Percentiles rank a stretch among this genome's conserved stretches.
Conservation (phyloP, 2,329 filamentous ascomycete species). For the Aspergillus japonicus region DNA sequence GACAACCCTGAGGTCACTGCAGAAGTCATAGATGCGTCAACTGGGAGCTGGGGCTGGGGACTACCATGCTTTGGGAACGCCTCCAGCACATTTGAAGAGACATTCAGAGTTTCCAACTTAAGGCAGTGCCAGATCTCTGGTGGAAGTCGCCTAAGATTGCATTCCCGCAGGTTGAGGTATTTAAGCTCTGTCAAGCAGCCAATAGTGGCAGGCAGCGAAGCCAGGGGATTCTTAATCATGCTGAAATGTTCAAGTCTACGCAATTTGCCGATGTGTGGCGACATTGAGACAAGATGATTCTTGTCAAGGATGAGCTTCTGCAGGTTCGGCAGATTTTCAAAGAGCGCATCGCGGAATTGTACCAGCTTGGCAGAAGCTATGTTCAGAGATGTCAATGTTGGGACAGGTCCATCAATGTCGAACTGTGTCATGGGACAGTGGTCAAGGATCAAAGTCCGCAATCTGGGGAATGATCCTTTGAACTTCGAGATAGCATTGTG, state of each 20-base stretch:
- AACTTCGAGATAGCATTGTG: constrained; percentile 93
- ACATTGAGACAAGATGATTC: constrained; percentile 92
- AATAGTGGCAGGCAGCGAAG: constrained; percentile 79
- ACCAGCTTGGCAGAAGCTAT: constrained; percentile 88
- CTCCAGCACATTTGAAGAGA: constrained; percentile 90
- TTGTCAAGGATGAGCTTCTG: constrained; percentile 87
- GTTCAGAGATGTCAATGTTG: constrained; percentile 81
- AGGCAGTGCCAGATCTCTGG: constrained; percentile 95
- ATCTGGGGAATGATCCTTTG: constrained; percentile 78
- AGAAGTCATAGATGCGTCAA: constrained; percentile 45
- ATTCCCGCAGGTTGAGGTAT: constrained; percentile 84
- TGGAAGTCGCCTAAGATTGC: constrained; percentile 85
- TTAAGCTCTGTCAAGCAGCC: constrained; percentile 82
- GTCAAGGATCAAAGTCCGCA: constrained; percentile 83
- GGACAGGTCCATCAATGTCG: constrained; percentile 72
- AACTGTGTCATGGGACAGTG: constrained; percentile 96
- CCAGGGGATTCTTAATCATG: constrained; percentile 87
- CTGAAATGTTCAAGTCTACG: constrained; percentile 85
- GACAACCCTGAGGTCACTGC: constrained; percentile 52
- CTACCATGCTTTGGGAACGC: constrained; percentile 78
- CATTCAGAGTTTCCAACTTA: constrained; percentile 85
- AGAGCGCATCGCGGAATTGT: constrained; percentile 80
- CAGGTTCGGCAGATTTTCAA: constrained; percentile 81
- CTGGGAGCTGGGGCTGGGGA: constrained; percentile 65
- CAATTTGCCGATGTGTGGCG: constrained; percentile 78